Evolutionary conservation across 306 rosid genomes (phyloP).

Genomic region (Rubus parviflorus): DNA sequence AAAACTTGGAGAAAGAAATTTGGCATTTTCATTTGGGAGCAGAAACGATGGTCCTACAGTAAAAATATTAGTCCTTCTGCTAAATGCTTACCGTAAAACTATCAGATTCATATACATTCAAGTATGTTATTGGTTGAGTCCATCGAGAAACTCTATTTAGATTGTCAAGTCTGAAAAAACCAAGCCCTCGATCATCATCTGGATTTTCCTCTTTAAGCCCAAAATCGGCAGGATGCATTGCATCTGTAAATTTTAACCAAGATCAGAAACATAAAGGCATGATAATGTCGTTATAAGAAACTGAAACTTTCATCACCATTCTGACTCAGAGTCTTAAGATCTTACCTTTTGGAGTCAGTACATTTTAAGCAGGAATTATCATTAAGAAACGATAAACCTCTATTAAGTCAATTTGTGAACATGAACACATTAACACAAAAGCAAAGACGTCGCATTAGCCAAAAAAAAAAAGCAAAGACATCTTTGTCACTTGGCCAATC

Average conservation of each 20-base stretch:
- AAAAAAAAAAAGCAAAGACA: not conserved
- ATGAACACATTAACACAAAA: too few relatives aligned
- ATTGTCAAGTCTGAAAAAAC: constrained; percentile 53
- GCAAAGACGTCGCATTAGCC: not conserved
- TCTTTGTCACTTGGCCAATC: not conserved
- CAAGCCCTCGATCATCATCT: constrained; percentile 86
- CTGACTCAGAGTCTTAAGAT: not conserved
- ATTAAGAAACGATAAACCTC: not conserved
- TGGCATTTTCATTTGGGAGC: not conserved
- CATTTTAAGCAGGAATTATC: not conserved
- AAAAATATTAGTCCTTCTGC: constrained; percentile 29
- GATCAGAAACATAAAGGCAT: constrained; percentile 22
- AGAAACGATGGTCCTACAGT: constrained; percentile 39
- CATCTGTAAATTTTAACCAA: constrained; percentile 47
- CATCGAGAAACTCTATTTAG: constrained; percentile 65
- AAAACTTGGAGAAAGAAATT: not conserved
- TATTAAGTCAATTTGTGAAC: not conserved
- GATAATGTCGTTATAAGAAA: not conserved
- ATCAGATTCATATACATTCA: constrained; percentile 67
- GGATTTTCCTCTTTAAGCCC: constrained; percentile 69
- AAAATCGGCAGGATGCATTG: constrained; percentile 63
- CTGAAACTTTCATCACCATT: not conserved
- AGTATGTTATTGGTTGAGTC: constrained; percentile 88
- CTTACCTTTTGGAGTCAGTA: not conserved
- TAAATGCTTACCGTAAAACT: constrained; percentile 61